These are phyloP conservation scores for Dothideomycetes sp. DNA, from an alignment of 2,329 filamentous ascomycete genomes.

Conservation along the genomic window DNA sequence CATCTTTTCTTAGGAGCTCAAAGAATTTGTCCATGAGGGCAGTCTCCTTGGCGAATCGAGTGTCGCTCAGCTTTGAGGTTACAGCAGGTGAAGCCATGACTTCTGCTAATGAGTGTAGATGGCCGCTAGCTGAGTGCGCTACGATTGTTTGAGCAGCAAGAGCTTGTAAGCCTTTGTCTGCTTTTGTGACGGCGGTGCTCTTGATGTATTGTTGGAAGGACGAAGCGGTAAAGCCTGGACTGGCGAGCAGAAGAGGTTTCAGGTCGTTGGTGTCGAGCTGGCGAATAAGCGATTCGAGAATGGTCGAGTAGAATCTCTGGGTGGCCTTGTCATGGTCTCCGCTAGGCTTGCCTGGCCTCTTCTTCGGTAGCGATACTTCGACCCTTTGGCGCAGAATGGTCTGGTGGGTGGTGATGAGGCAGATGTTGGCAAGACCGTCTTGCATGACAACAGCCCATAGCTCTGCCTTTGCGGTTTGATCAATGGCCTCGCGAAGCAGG, in stretches of 20 bases:
- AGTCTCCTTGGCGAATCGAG: constrained; percentile 79
- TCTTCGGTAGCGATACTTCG: constrained; percentile 58
- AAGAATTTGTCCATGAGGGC: constrained; percentile 77
- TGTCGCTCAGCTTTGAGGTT: constrained; percentile 66
- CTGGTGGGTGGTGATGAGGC: constrained; percentile 70
- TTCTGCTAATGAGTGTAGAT: constrained; percentile 80
- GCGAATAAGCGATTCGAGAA: constrained; percentile 63
- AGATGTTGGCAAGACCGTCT: constrained; percentile 75
- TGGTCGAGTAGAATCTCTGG: constrained; percentile 65
- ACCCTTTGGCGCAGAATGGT: constrained; percentile 65
- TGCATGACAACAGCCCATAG: constrained; percentile 90
- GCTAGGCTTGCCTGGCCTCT: constrained; percentile 48
- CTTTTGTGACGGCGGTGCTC: constrained; percentile 50
- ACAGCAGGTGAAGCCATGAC: constrained; percentile 76
- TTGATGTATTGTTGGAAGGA: constrained; percentile 71
- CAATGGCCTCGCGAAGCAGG: constrained; percentile 68
- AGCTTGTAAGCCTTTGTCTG: constrained; percentile 61
- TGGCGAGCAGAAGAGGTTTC: constrained; percentile 72
- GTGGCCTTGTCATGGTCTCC: constrained; percentile 53
- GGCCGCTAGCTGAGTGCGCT: constrained; percentile 75
- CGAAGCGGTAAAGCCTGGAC: constrained; percentile 76
- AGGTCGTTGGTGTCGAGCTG: constrained; percentile 65
- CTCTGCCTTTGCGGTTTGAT: constrained; percentile 69
- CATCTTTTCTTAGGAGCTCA: constrained; percentile 68
- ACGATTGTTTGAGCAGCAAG: constrained; percentile 58